These are phyloP conservation scores for Aureobasidium sp. DNA, from an alignment of 2,329 filamentous ascomycete genomes.

Conservation along the genomic window DNA sequence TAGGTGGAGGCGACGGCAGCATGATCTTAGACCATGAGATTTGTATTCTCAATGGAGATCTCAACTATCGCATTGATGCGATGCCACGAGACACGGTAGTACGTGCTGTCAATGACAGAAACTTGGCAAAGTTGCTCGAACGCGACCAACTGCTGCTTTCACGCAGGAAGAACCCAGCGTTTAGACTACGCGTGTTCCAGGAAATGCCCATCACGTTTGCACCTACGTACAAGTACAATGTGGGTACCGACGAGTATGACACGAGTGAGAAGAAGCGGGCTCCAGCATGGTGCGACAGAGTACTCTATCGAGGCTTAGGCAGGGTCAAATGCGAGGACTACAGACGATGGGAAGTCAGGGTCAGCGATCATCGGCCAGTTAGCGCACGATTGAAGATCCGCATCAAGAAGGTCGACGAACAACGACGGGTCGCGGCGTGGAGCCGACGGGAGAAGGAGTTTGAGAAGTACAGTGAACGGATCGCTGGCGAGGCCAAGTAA, in stretches of 20 bases:
- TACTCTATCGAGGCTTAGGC: constrained; percentile 77
- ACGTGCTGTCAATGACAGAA: constrained; percentile 71
- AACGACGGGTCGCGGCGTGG: constrained; percentile 59
- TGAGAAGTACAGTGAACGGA: constrained; percentile 60
- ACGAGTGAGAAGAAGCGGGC: constrained; percentile 81
- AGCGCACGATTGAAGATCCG: constrained; percentile 76
- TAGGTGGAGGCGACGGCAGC: constrained; percentile 86
- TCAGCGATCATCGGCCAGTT: constrained; percentile 90
- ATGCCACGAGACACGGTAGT: constrained; percentile 93
- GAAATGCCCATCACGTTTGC: constrained; percentile 86
- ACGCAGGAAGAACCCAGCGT: constrained; percentile 79
- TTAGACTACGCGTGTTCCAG: constrained; percentile 81
- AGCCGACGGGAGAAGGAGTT: constrained; percentile 69
- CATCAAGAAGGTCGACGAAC: constrained; percentile 71
- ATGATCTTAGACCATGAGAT: constrained; percentile 97
- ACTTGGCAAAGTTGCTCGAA: constrained; percentile 79
- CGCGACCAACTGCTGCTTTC: constrained; percentile 89
- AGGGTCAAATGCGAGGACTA: constrained; percentile 86
- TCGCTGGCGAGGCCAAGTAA: constrained; percentile 72
- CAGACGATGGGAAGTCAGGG: constrained; percentile 76
- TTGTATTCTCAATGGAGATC: constrained; percentile 90
- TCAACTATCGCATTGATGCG: constrained; percentile 97
- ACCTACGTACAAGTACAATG: constrained; percentile 97
- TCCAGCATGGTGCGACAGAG: constrained; percentile 92
- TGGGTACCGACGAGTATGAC: constrained; percentile 90